Percentiles rank a stretch among this genome's conserved stretches.
phyloP scores from a whole-genome alignment of 1,139 yeast genomes.

The Geotrichum bryndzae region DNA sequence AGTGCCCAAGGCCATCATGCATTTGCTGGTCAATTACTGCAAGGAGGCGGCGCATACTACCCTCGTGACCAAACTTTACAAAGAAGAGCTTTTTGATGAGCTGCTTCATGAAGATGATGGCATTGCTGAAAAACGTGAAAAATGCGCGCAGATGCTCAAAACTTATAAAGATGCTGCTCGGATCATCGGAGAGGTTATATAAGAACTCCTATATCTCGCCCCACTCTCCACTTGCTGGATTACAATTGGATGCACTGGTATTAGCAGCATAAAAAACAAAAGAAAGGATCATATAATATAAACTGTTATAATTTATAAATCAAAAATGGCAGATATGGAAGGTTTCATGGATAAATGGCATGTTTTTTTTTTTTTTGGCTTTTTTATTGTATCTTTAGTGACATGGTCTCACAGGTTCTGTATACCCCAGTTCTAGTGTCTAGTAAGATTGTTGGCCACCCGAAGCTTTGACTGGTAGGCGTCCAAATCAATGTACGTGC shows the following conservation, averaged over 20 bases:
- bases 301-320: too few species aligned
- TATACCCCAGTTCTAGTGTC: background rate
- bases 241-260: background rate
- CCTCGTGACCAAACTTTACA: conserved; percentile 83
- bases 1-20: conserved; percentile 97
- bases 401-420: too few species aligned
- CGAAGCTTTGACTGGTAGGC: conserved; percentile 61
- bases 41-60: conserved; percentile 87
- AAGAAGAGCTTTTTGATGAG: conserved; percentile 77
- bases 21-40: conserved; percentile 78
- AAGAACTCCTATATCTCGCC: conserved; percentile 13
- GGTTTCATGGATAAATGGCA: too few species aligned
- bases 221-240: background rate
- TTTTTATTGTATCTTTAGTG: too few species aligned
- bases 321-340: too few species aligned
- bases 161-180: conserved; percentile 88
- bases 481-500: conserved; percentile 71
- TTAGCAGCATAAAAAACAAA: background rate
- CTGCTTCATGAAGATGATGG: conserved; percentile 83
- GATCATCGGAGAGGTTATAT: conserved; percentile 83
- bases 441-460: conserved; percentile 21
- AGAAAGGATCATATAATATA: background rate
- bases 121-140: conserved; percentile 83
- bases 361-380: too few species aligned
- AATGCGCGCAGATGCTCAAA: conserved; percentile 71